Percentiles rank a stretch among this genome's conserved stretches.
Evolutionary conservation across 208 protist genomes (phyloP).

Genomic region (Trypanosoma cruzi): DNA sequence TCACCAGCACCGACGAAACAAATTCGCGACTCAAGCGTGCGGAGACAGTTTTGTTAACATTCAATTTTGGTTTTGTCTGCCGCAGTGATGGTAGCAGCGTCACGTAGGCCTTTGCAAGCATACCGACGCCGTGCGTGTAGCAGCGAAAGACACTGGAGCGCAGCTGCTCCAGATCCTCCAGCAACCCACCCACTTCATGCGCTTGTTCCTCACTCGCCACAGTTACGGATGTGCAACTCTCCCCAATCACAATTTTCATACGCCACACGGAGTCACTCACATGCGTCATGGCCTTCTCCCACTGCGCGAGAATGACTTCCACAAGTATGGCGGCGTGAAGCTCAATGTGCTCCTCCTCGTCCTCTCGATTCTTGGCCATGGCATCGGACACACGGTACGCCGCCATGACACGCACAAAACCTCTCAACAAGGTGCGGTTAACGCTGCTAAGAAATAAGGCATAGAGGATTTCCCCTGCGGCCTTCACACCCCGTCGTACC

Average conservation of each 20-base stretch:
- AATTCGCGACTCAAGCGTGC: constrained; percentile 78
- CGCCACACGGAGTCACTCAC: constrained; percentile 67
- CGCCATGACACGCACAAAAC: constrained; percentile 63
- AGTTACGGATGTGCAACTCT: constrained; percentile 59
- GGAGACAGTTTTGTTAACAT: constrained; percentile 41
- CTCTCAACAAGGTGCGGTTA: constrained; percentile 59
- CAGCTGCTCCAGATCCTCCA: constrained; percentile 81
- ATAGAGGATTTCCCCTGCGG: constrained; percentile 48
- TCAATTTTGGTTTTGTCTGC: background rate
- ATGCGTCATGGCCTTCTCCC: constrained; percentile 67
- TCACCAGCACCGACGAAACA: constrained; percentile 67
- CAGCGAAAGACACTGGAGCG: constrained; percentile 55
- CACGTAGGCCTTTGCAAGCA: constrained; percentile 86
- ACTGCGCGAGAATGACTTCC: constrained; percentile 81
- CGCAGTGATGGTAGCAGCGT: constrained; percentile 62
- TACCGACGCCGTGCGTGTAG: constrained; percentile 76
- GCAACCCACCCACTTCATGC: constrained; percentile 62
- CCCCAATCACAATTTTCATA: constrained; percentile 85
- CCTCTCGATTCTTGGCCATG: background rate
- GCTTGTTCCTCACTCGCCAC: constrained; percentile 50
- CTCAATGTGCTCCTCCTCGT: constrained; percentile 56
- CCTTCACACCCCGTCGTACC: constrained; percentile 58
- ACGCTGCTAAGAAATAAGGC: constrained; percentile 70
- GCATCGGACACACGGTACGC: constrained; percentile 55
- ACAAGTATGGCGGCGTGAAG: constrained; percentile 80